These are phyloP conservation scores for Aureoboletus auriporus DNA, from an alignment of 768 basidiomycete genomes.

Conservation along the genomic window DNA sequence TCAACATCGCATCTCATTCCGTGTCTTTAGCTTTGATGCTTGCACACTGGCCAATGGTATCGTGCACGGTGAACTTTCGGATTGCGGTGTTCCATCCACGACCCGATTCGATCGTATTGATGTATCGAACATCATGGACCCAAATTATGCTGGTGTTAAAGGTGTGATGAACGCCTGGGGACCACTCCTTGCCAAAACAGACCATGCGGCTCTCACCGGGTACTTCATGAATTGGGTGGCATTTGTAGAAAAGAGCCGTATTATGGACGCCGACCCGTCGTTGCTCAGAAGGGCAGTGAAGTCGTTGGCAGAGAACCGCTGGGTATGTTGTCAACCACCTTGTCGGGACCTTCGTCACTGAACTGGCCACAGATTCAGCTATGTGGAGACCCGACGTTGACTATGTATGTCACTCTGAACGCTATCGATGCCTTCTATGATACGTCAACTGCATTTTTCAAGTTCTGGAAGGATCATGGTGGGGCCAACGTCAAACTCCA, in stretches of 20 bases:
- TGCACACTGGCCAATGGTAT: conserved; percentile 38
- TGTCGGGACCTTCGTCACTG: background rate
- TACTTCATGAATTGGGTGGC: conserved; percentile 49
- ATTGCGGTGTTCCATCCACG: conserved; percentile 19
- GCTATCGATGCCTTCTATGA: conserved; percentile 31
- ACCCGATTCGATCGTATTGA: conserved; percentile 43
- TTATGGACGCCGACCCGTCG: conserved; percentile 4
- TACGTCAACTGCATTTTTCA: conserved; percentile 33
- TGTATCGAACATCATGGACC: conserved; percentile 46
- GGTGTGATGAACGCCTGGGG: conserved; percentile 34
- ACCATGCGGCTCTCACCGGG: conserved; percentile 34
- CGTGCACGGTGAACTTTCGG: conserved; percentile 7
- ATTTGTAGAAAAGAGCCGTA: background rate
- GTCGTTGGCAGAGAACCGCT: conserved; percentile 12
- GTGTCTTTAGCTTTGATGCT: conserved; percentile 35
- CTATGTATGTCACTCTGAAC: conserved; percentile 5
- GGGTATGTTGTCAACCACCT: conserved; percentile 4
- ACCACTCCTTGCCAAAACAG: conserved; percentile 32
- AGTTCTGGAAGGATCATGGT: conserved; percentile 31
- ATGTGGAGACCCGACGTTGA: background rate
- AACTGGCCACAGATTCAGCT: conserved; percentile 11
- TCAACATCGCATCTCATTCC: conserved; percentile 32
- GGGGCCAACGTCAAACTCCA: conserved; percentile 19
- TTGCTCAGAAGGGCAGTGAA: conserved; percentile 1
- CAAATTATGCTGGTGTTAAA: conserved; percentile 37